These are phyloP conservation scores for Asterophora parasitica DNA, from an alignment of 768 basidiomycete species.

Conservation along the genomic window DNA sequence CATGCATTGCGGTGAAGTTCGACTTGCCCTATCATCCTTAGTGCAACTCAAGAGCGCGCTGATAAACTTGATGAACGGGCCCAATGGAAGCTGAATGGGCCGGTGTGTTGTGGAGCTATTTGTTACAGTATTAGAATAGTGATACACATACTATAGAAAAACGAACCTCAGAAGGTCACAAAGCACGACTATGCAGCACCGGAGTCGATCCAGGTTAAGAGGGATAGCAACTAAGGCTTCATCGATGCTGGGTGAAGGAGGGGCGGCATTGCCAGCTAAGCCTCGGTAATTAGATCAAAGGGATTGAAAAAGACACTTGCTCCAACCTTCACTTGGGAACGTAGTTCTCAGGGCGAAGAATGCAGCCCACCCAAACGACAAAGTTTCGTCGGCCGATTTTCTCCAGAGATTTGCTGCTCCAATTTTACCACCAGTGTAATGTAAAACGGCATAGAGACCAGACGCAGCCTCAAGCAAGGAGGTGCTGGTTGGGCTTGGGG, in stretches of 20 bases:
- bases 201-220: conserved; percentile 57
- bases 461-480: conserved; percentile 45
- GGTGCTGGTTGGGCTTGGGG: conserved; percentile 35
- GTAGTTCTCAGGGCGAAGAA: conserved; percentile 57
- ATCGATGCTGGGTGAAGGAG: conserved; percentile 8
- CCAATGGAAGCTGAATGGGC: conserved; percentile 68
- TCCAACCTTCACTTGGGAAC: conserved; percentile 43
- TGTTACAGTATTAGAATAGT: conserved; percentile 23
- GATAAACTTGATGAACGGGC: conserved; percentile 50
- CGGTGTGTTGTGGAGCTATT: conserved; percentile 51
- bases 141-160: no score
- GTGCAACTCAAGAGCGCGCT: conserved; percentile 46
- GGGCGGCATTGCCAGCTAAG: conserved; percentile 5
- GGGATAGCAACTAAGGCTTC: conserved; percentile 46
- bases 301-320: neutral
- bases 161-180: conserved; percentile 51
- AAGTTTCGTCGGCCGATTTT: conserved; percentile 66
- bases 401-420: conserved; percentile 70
- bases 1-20: neutral
- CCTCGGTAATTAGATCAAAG: neutral
- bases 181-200: conserved; percentile 47
- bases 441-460: conserved; percentile 56
- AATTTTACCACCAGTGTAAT: conserved; percentile 75
- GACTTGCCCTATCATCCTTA: conserved; percentile 39
- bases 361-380: conserved; percentile 62